Percentiles rank a stretch among this genome's conserved stretches.
Conservation (phyloP, 495 filamentous ascomycete species). For the Talaromyces nanjingensis region DNA sequence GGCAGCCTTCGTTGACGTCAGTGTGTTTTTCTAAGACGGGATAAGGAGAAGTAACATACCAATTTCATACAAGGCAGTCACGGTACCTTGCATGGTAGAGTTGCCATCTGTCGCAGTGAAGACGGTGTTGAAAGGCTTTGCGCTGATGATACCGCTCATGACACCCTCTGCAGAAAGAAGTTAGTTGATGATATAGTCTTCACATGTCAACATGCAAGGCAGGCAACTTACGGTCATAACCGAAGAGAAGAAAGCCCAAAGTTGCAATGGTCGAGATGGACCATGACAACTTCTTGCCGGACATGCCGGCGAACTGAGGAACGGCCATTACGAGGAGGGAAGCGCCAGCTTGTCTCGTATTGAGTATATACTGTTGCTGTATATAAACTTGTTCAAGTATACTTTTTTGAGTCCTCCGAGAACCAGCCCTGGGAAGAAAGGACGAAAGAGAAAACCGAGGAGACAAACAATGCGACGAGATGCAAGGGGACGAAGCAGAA, state of each 20-base stretch:
- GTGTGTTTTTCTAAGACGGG: background rate
- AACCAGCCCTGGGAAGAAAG: slow-evolving; percentile 1
- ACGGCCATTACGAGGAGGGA: slow-evolving; percentile 15
- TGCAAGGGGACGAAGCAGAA: background rate
- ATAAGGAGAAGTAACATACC: slow-evolving; percentile 20
- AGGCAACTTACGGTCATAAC: slow-evolving; percentile 51
- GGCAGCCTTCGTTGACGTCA: slow-evolving; percentile 43
- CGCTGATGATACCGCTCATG: slow-evolving; percentile 78
- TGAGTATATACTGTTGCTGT: background rate
- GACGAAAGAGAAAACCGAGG: background rate
- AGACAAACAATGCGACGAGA: background rate
- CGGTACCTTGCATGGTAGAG: slow-evolving; percentile 68
- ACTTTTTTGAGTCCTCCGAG: slow-evolving; percentile 7
- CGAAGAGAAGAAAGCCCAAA: slow-evolving; percentile 68
- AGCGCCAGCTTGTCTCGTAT: background rate
- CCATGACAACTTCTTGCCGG: slow-evolving; percentile 55
- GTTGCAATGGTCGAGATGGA: slow-evolving; percentile 62
- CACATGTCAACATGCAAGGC: background rate
- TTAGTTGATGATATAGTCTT: slow-evolving; percentile 9
- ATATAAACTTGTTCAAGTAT: background rate
- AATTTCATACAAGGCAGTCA: slow-evolving; percentile 80
- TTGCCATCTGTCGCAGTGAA: slow-evolving; percentile 62
- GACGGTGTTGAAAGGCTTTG: slow-evolving; percentile 59
- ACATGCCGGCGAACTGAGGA: slow-evolving; percentile 53
- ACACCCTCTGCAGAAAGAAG: slow-evolving; percentile 40